phyloP scores from a whole-genome alignment of 176 grass and related monocot genomes.

The Stipa capillata region DNA sequence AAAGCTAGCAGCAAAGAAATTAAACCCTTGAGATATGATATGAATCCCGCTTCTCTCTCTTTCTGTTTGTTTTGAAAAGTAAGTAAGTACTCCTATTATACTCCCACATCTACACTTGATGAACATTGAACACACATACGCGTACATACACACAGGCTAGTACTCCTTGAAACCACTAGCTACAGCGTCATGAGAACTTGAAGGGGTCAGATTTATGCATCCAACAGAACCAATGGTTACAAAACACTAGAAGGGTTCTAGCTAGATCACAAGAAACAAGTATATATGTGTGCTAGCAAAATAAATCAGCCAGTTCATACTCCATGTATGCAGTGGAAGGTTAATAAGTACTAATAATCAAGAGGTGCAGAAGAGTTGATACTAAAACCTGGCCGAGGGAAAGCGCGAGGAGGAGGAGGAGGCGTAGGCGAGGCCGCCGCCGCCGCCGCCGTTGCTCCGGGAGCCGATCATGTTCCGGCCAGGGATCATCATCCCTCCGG shows the following conservation, averaged over 20 bases:
- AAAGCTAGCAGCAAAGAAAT: not conserved
- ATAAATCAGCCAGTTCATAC: not conserved
- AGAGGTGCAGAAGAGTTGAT: not conserved
- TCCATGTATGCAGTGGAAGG: not conserved
- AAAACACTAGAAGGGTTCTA: too few species aligned
- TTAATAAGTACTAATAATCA: too few species aligned
- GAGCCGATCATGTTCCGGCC: slow-evolving; percentile 63
- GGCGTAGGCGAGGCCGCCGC: slow-evolving; percentile 33
- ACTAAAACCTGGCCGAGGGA: slow-evolving; percentile 70
- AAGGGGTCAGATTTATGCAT: not conserved
- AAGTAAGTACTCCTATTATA: too few species aligned
- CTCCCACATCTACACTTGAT: not conserved
- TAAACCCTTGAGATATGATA: slow-evolving; percentile 13
- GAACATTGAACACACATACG: not conserved
- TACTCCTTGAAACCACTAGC: not conserved
- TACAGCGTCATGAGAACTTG: not conserved
- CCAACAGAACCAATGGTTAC: too few species aligned
- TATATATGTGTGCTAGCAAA: too few species aligned
- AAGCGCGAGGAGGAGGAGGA: slow-evolving; percentile 45
- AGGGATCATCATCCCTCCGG: slow-evolving; percentile 77
- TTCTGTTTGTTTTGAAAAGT: not conserved
- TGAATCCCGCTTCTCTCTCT: too few species aligned
- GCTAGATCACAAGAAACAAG: too few species aligned
- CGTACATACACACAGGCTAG: too few species aligned
- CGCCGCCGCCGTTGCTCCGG: slow-evolving; percentile 33